Evolutionary conservation across 208 protist species (phyloP).

Genomic region (Leishmania tarentolae): DNA sequence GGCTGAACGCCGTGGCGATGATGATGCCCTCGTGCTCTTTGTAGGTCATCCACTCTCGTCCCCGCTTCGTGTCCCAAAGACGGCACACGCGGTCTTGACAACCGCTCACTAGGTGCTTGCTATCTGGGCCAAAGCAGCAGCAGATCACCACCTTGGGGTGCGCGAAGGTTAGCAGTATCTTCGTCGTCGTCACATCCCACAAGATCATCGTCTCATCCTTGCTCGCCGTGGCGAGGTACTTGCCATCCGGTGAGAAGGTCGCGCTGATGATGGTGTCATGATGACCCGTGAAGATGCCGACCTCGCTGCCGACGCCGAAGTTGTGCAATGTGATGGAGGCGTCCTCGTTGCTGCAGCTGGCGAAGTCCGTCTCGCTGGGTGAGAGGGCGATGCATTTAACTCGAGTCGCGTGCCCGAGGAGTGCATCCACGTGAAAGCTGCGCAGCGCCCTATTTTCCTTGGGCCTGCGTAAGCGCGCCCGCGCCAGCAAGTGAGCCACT

Average conservation of each 20-base stretch:
- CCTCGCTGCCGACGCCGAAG: slow-evolving; percentile 53
- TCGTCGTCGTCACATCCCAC: slow-evolving; percentile 87
- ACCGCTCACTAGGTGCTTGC: slow-evolving; percentile 80
- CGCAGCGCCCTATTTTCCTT: slow-evolving; percentile 34
- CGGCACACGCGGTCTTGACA: slow-evolving; percentile 90
- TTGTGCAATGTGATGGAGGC: slow-evolving; percentile 70
- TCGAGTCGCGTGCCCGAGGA: slow-evolving; percentile 77
- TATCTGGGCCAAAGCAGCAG: slow-evolving; percentile 87
- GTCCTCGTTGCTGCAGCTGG: slow-evolving; percentile 87
- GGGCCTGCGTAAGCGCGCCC: not conserved
- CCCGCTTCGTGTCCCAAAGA: slow-evolving; percentile 75
- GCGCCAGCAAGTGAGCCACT: slow-evolving; percentile 17
- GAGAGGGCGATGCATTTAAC: slow-evolving; percentile 86
- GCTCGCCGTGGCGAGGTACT: slow-evolving; percentile 88
- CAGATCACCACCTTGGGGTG: slow-evolving; percentile 91
- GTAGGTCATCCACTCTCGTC: slow-evolving; percentile 72
- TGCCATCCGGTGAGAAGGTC: slow-evolving; percentile 83
- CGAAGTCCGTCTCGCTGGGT: slow-evolving; percentile 71
- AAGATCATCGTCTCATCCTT: slow-evolving; percentile 89
- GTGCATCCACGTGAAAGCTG: slow-evolving; percentile 30
- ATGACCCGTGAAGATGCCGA: slow-evolving; percentile 89
- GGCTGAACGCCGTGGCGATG: slow-evolving; percentile 79
- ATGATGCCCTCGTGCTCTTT: slow-evolving; percentile 84
- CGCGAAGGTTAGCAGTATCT: slow-evolving; percentile 67
- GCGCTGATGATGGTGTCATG: slow-evolving; percentile 83